These are phyloP conservation scores for Blyttiomyces sp. DNA, from an alignment of 371 early-diverging fungal species.

Conservation along the genomic window DNA sequence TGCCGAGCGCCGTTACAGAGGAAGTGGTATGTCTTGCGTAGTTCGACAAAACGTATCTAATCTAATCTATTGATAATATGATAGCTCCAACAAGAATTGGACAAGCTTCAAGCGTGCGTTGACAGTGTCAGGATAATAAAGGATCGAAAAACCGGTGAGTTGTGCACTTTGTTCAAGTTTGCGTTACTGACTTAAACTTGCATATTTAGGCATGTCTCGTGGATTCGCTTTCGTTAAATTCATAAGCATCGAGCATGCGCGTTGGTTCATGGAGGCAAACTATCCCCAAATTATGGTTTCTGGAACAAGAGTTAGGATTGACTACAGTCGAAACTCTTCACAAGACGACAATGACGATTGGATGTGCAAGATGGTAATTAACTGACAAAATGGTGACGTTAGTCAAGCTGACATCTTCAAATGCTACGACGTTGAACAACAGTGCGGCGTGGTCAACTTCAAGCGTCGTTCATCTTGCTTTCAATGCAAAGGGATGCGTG, in stretches of 20 bases:
- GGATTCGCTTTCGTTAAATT: constrained; percentile 66
- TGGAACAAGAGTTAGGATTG: constrained; percentile 50
- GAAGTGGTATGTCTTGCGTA: constrained; percentile 2
- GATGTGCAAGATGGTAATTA: constrained; percentile 51
- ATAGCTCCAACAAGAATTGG: constrained; percentile 10
- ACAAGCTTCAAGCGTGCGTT: constrained; percentile 2
- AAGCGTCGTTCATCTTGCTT: constrained; percentile 19
- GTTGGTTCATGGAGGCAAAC: constrained; percentile 55
- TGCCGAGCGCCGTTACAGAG: constrained; percentile 3
- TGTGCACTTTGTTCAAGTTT: not conserved
- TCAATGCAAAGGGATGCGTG: constrained; percentile 11
- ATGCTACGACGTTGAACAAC: no score
- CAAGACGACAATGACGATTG: constrained; percentile 52
- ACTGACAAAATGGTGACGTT: not conserved
- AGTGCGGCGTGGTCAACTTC: constrained; percentile 29
- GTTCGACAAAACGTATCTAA: not conserved
- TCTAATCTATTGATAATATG: not conserved
- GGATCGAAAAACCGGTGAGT: constrained; percentile 9
- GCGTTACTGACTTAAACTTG: no score
- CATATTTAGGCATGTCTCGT: constrained; percentile 48
- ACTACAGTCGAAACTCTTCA: constrained; percentile 46
- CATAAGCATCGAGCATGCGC: constrained; percentile 62
- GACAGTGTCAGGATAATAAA: constrained; percentile 12
- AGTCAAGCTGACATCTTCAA: no score
- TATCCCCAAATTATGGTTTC: constrained; percentile 45